Percentiles rank a stretch among this genome's conserved stretches.
These are phyloP conservation scores for Trifolium subterraneum DNA, from an alignment of 306 rosid species.

Conservation along the genomic window DNA sequence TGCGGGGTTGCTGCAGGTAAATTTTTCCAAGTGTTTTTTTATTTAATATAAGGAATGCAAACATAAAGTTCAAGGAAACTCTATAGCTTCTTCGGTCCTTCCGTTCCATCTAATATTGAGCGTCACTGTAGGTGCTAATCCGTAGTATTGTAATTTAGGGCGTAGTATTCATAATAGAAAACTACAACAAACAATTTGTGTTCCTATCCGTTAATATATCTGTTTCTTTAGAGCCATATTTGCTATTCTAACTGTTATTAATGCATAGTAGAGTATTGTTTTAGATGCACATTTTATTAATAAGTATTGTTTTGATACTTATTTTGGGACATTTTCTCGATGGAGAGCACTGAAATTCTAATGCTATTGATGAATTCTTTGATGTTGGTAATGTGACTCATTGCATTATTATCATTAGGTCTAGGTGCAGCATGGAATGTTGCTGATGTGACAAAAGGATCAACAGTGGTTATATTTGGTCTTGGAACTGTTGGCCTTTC, in stretches of 20 bases:
- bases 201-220: too few species aligned
- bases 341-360: conserved; percentile 7
- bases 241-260: too few species aligned
- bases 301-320: too few species aligned
- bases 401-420: conserved; percentile 54
- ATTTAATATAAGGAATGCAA: neutral
- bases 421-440: conserved; percentile 97
- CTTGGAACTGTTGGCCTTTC: conserved; percentile 98
- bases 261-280: too few species aligned
- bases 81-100: too few species aligned
- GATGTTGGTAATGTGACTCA: conserved; percentile 31
- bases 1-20: conserved; percentile 98
- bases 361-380: conserved; percentile 15
- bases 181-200: neutral
- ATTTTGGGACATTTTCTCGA: neutral
- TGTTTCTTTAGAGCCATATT: neutral
- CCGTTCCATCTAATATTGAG: too few species aligned
- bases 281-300: too few species aligned
- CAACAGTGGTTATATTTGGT: conserved; percentile 92
- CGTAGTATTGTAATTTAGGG: too few species aligned
- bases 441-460: conserved; percentile 83
- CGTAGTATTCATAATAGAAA: too few species aligned
- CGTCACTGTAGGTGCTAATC: too few species aligned
- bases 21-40: conserved; percentile 9
- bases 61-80: conserved; percentile 12